phyloP scores from a whole-genome alignment of 805 yeast species.

The Kurtzmaniella cleridarum region DNA sequence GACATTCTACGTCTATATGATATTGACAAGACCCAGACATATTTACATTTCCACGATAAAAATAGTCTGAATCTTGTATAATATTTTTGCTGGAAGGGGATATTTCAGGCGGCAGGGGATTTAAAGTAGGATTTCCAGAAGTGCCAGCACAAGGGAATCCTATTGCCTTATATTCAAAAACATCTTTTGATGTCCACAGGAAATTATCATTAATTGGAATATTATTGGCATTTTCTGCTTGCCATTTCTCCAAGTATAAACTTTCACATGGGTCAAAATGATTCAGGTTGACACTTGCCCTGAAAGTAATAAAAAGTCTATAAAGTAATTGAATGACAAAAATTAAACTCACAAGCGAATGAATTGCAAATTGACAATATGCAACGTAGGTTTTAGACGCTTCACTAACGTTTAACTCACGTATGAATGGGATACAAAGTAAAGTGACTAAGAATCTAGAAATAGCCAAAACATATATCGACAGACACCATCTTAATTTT shows the following conservation, averaged over 20 bases:
- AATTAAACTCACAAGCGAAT: conserved; percentile 25
- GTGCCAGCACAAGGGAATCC: too few relatives aligned
- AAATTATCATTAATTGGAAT: conserved; percentile 5
- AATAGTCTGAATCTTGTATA: too few relatives aligned
- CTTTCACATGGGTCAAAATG: background rate
- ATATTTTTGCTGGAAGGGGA: too few relatives aligned
- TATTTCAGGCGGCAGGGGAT: too few relatives aligned
- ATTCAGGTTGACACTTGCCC: conserved; percentile 13
- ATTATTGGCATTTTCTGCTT: background rate
- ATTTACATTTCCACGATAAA: too few relatives aligned
- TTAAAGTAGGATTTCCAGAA: too few relatives aligned
- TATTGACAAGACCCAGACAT: too few relatives aligned
- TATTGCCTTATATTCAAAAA: conserved; percentile 22
- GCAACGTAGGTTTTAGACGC: conserved; percentile 36
- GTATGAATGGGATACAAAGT: conserved; percentile 40
- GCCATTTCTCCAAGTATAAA: conserved; percentile 5
- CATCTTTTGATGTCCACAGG: conserved; percentile 16
- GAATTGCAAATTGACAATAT: conserved; percentile 38
- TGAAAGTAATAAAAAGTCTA: conserved; percentile 22
- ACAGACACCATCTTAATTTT: conserved; percentile 19
- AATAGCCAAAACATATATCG: conserved; percentile 28
- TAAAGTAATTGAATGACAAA: conserved; percentile 25
- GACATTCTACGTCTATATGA: too few relatives aligned
- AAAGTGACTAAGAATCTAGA: conserved; percentile 36
- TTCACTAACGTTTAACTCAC: conserved; percentile 30